Percentiles rank a stretch among this genome's conserved stretches.
Evolutionary conservation across 2,329 filamentous ascomycete species (phyloP).

Genomic region (Aspergillus cejpii): DNA sequence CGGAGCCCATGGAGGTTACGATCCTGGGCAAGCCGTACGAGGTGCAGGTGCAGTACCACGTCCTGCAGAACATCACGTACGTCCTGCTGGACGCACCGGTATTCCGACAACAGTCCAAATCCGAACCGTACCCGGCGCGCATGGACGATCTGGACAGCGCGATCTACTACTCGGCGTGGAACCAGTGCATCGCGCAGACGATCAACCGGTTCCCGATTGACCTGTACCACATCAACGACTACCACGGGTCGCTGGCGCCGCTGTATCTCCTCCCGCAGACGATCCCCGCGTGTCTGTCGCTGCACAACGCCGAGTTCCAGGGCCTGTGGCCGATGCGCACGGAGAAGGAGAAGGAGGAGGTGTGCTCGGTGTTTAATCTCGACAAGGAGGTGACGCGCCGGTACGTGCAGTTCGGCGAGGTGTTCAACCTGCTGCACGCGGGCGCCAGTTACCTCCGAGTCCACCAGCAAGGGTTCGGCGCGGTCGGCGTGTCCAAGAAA

Average conservation of each 20-base stretch:
- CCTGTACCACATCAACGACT: constrained; percentile 61
- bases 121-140: constrained; percentile 58
- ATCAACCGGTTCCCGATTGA: constrained; percentile 58
- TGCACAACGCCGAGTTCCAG: constrained; percentile 65
- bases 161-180: constrained; percentile 65
- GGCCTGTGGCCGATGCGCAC: constrained; percentile 62
- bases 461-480: constrained; percentile 61
- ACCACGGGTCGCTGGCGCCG: constrained; percentile 57
- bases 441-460: constrained; percentile 59
- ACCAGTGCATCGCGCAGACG: constrained; percentile 60
- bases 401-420: constrained; percentile 62
- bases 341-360: constrained; percentile 55
- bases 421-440: constrained; percentile 62
- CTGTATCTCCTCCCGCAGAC: constrained; percentile 58
- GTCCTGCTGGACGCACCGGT: constrained; percentile 61
- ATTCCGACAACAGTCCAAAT: constrained; percentile 57
- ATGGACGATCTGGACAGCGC: constrained; percentile 65
- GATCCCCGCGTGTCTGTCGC: constrained; percentile 56
- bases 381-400: constrained; percentile 50
- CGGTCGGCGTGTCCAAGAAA: constrained; percentile 62
- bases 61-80: constrained; percentile 59
- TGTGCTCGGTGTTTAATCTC: constrained; percentile 60
- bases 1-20: constrained; percentile 56
- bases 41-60: constrained; percentile 59
- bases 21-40: constrained; percentile 56